Evolutionary conservation across 2,329 filamentous ascomycete genomes (phyloP), one percentile per base, ranked within the genome.

Genomic region (Emydomyces testavorans): DNA sequence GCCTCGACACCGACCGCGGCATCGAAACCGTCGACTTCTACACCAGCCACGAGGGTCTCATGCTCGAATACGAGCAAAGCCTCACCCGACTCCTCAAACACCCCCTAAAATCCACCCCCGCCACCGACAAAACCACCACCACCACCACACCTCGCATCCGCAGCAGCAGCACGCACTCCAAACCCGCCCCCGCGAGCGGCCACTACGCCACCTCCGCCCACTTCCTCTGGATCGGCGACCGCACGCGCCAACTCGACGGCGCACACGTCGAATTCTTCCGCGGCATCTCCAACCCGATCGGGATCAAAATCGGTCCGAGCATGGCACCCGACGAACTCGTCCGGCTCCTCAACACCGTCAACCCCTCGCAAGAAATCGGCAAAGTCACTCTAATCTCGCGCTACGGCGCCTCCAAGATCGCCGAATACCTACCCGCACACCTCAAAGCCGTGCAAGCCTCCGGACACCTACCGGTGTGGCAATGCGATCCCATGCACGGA

Each of bases 401-500:
- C 32, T 96, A 96, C 68, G 92, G 92, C 51, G 85, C 85, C 13
- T 71, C 71, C 35, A 85, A 84, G 56, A 86, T 98, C 35, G 72
- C 78, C 42, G 67, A 76, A 4, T 78, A 94, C 53, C 77, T 98
- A 0, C 86, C 88, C 0, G 74, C 71, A 6, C 92, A 96, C 66
- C 96, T 98, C 62, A 79, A 83, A 56, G 87, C 86, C 31, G 90
- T 98, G 21, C 83, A 92, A 64, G 75, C 75, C 57, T 89, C 84
- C 49, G 87, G 75, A 0, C 79, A 83, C 60, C 59, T 74, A 18
- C 87, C 94, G 3, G 86, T 95, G 57, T 96, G 90, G 90, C 92
- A 96, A 70, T 96, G 90, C 69, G 92, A 98, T 67, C 92, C 92
- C 18, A 98, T 98, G 92, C 92, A 98, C 68, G 92, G 92, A 24